A percentile compares a stretch with the other conserved stretches of the same genome.
Conservation (phyloP, 2,329 filamentous ascomycete species). For the Myotisia sp. region DNA sequence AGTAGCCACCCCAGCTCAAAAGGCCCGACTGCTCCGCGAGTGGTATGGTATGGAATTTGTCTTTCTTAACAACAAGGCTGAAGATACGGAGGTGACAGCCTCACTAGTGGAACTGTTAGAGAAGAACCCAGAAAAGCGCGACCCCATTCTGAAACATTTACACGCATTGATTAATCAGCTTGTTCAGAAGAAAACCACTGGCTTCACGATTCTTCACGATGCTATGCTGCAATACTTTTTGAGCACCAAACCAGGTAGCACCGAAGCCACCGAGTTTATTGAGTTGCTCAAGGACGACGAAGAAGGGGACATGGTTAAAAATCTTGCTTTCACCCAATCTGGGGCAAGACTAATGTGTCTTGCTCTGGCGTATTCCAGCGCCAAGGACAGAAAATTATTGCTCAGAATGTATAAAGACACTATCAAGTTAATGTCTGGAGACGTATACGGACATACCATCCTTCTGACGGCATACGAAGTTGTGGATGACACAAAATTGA, state of each 20-base stretch:
- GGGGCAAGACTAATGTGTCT: constrained; percentile 71
- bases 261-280: constrained; percentile 74
- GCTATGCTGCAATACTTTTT: constrained; percentile 96
- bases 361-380: constrained; percentile 66
- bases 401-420: constrained; percentile 83
- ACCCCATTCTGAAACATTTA: constrained; percentile 72
- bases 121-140: constrained; percentile 68
- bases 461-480: constrained; percentile 79
- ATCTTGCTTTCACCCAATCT: constrained; percentile 86
- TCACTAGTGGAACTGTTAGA: constrained; percentile 56
- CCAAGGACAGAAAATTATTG: constrained; percentile 85
- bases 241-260: constrained; percentile 59
- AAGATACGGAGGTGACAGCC: constrained; percentile 40
- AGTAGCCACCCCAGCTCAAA: constrained; percentile 73
- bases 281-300: constrained; percentile 88
- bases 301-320: constrained; percentile 78
- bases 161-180: constrained; percentile 79
- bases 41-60: constrained; percentile 95
- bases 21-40: constrained; percentile 69
- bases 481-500: constrained; percentile 85
- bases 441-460: constrained; percentile 63
- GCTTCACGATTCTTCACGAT: constrained; percentile 95
- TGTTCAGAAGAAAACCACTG: constrained; percentile 90
- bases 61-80: constrained; percentile 50
- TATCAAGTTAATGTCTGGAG: constrained; percentile 68